These are phyloP conservation scores for Chaetothyriales sp. DNA, from an alignment of 2,329 filamentous ascomycete species.

Conservation along the genomic window DNA sequence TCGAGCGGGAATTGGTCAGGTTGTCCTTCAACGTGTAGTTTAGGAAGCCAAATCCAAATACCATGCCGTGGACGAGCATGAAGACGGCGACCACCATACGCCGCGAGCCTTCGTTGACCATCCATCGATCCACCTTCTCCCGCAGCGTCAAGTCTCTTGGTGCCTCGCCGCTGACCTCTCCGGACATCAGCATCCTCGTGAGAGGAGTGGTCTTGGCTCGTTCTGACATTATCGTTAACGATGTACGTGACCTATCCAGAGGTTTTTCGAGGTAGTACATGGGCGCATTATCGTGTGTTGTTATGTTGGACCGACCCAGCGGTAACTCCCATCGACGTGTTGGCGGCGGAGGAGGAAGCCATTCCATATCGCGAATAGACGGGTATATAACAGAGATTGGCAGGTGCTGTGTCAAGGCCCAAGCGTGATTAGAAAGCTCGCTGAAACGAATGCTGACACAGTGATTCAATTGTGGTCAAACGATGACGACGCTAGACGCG, in stretches of 20 bases:
- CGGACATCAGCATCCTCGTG: slow-evolving; percentile 68
- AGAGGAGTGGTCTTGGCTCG: slow-evolving; percentile 70
- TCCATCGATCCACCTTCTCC: slow-evolving; percentile 71
- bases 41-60: slow-evolving; percentile 68
- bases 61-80: slow-evolving; percentile 56
- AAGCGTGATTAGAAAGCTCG: not conserved
- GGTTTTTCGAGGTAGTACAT: slow-evolving; percentile 18
- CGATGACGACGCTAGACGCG: not conserved
- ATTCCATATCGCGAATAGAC: not conserved
- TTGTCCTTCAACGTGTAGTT: slow-evolving; percentile 68
- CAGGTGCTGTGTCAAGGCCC: not conserved
- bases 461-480: not conserved
- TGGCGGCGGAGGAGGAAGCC: not conserved
- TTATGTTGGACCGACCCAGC: slow-evolving; percentile 16
- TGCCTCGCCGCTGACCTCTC: slow-evolving; percentile 63
- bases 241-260: slow-evolving; percentile 11
- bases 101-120: slow-evolving; percentile 77
- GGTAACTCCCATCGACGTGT: slow-evolving; percentile 4
- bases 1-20: slow-evolving; percentile 49
- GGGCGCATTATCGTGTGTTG: slow-evolving; percentile 15
- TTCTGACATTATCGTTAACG: slow-evolving; percentile 33
- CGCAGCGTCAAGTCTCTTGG: slow-evolving; percentile 53
- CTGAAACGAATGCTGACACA: not conserved
- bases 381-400: not conserved
- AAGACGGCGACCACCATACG: slow-evolving; percentile 71